phyloP scores from a whole-genome alignment of 2,329 filamentous ascomycete genomes.

The Acrocalymma vagum region DNA sequence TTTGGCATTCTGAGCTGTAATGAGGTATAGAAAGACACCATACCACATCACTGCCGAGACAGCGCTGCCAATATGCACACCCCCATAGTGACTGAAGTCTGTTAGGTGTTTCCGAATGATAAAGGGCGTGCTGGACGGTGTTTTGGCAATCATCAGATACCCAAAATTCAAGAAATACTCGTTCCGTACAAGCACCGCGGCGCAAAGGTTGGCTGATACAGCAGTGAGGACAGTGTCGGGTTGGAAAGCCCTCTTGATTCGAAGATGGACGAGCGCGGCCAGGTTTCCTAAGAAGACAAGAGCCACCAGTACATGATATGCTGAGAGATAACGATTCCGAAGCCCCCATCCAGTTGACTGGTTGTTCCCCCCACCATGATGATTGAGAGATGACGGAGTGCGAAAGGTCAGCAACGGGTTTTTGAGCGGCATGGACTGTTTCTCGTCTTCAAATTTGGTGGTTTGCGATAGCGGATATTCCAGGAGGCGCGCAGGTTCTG shows the following conservation, averaged over 20 bases:
- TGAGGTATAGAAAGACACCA: constrained; percentile 47
- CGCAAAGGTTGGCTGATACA: constrained; percentile 43
- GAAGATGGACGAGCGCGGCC: not conserved
- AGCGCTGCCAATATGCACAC: constrained; percentile 43
- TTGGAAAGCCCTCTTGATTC: not conserved
- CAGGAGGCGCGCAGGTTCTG: too few relatives aligned
- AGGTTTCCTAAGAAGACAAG: constrained; percentile 18
- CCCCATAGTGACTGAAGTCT: constrained; percentile 43
- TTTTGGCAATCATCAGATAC: constrained; percentile 36
- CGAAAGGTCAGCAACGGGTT: too few relatives aligned
- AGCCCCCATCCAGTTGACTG: too few relatives aligned
- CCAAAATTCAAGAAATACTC: constrained; percentile 43
- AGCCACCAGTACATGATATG: constrained; percentile 24
- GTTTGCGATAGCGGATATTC: too few relatives aligned
- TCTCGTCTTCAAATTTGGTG: too few relatives aligned
- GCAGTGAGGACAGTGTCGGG: constrained; percentile 26
- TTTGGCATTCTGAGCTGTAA: constrained; percentile 34
- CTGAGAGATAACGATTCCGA: constrained; percentile 27
- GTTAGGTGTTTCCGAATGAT: constrained; percentile 30
- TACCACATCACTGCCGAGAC: constrained; percentile 52
- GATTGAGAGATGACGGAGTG: too few relatives aligned
- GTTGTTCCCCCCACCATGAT: too few relatives aligned
- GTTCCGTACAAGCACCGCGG: constrained; percentile 41
- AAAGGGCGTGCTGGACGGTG: constrained; percentile 32
- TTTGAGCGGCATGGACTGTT: too few relatives aligned